phyloP scores from a whole-genome alignment of 2,329 filamentous ascomycete species.

The Aspergillus japonicus region DNA sequence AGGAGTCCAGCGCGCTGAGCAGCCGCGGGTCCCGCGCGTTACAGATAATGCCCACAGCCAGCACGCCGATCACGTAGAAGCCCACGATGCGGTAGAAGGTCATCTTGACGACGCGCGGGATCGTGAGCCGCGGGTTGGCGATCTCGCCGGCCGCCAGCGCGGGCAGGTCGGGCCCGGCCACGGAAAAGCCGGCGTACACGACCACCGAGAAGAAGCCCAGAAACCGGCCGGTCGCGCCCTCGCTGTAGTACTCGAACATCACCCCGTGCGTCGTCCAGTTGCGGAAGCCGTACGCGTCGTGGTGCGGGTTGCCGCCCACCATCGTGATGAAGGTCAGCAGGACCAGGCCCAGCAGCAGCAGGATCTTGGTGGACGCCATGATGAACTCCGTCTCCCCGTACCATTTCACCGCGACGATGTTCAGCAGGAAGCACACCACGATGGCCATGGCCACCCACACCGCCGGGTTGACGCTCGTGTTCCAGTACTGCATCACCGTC shows the following conservation, averaged over 20 bases:
- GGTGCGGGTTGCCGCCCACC: slow-evolving; percentile 72
- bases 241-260: slow-evolving; percentile 65
- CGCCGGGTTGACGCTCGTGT: slow-evolving; percentile 40
- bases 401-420: slow-evolving; percentile 67
- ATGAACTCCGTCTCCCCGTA: slow-evolving; percentile 74
- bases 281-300: slow-evolving; percentile 69
- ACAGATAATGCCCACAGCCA: slow-evolving; percentile 38
- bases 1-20: slow-evolving; percentile 43
- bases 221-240: slow-evolving; percentile 64
- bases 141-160: slow-evolving; percentile 62
- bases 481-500: slow-evolving; percentile 49
- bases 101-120: slow-evolving; percentile 71
- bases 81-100: slow-evolving; percentile 74
- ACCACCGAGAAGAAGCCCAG: slow-evolving; percentile 72
- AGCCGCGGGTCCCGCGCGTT: no score
- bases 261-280: slow-evolving; percentile 59
- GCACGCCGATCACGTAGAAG: slow-evolving; percentile 72
- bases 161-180: slow-evolving; percentile 64
- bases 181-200: slow-evolving; percentile 65
- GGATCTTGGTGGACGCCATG: slow-evolving; percentile 66
- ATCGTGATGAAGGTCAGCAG: slow-evolving; percentile 76
- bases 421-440: slow-evolving; percentile 54
- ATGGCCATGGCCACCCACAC: slow-evolving; percentile 46
- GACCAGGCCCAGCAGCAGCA: slow-evolving; percentile 67
- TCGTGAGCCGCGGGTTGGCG: slow-evolving; percentile 65